Evolutionary conservation across 108 stramenopile species (phyloP).

Genomic region (Fistulifera pelliculosa): DNA sequence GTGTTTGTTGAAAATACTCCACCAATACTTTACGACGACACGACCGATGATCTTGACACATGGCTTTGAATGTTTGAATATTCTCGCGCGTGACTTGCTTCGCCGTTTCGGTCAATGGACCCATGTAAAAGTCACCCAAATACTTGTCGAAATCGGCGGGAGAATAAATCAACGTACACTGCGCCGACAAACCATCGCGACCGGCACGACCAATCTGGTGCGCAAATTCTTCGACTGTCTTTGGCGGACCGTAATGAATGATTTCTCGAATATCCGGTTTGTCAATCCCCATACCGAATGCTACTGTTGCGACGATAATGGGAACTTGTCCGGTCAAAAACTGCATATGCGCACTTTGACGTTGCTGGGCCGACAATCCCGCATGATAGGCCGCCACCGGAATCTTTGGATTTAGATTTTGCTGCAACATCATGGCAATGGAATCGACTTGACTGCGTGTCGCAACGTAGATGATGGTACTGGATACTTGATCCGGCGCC

Average conservation of each 20-base stretch:
- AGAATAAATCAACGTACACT: constrained; percentile 58
- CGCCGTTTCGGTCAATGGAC: constrained; percentile 31
- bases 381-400: constrained; percentile 70
- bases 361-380: constrained; percentile 44
- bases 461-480: constrained; percentile 75
- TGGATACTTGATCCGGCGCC: constrained; percentile 8
- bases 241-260: constrained; percentile 82
- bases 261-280: constrained; percentile 63
- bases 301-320: constrained; percentile 91
- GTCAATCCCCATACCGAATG: constrained; percentile 98
- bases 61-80: constrained; percentile 46
- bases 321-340: constrained; percentile 72
- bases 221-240: constrained; percentile 90
- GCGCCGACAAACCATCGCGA: constrained; percentile 78
- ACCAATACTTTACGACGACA: constrained; percentile 62
- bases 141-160: constrained; percentile 58
- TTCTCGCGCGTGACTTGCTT: constrained; percentile 25
- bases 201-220: constrained; percentile 97
- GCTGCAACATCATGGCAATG: constrained; percentile 25
- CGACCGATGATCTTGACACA: constrained; percentile 32
- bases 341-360: constrained; percentile 49
- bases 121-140: constrained; percentile 65
- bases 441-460: constrained; percentile 48
- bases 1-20: constrained; percentile 65
- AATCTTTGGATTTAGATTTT: constrained; percentile 6